Base-by-base conservation (phyloP, 2,329 filamentous ascomycete genomes). In the Nectriaceae sp. region DNA sequence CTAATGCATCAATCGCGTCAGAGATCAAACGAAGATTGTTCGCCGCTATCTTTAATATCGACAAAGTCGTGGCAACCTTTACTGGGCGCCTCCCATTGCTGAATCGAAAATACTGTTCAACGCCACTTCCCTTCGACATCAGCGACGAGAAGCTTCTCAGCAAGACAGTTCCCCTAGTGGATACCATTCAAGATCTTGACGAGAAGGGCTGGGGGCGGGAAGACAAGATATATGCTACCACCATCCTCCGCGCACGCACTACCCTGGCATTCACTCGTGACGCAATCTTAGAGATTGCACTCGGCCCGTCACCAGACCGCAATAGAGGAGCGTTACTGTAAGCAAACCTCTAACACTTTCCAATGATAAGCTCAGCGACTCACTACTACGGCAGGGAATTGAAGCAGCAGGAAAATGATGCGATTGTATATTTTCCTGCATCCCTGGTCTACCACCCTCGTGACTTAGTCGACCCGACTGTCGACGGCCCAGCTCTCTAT, bases 71-170 rank as follows among this genome's bases (percentile, higher is more conserved):
- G 4, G 68, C 70, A 5, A 67, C 70, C 2, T 72, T 76, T 33
- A 74, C 72, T 2, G 74, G 73, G 1, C 57, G 73, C 4, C 73
- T 73, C 3, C 72, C 71, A 0, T 58, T 73, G 1, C 46, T 75
- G 18, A 64, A 64, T 31, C 62, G 62, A 11, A 57, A 60, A 2
- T 75, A 69, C 47, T 55, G 66, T 11, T 68, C 68, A 2, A 72
- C 72, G 5, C 67, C 71, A 1, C 52, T 70, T 11, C 72, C 72
- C 3, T 60, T 74, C 4, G 72, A 75, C 46, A 49, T 75, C 13
- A 57, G 51, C 16, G 70, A 72, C 47, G 61, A 68, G 16, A 59
- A 60, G n/a, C 53, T 75, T 4, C 63, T 70, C 19, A 65, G 66
- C 19, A 60, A 63, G 4, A 53, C 6, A 48, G 59, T n/a, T 24